Base-by-base conservation (phyloP, 257 asterid genomes). In the Agastache rugosa region DNA sequence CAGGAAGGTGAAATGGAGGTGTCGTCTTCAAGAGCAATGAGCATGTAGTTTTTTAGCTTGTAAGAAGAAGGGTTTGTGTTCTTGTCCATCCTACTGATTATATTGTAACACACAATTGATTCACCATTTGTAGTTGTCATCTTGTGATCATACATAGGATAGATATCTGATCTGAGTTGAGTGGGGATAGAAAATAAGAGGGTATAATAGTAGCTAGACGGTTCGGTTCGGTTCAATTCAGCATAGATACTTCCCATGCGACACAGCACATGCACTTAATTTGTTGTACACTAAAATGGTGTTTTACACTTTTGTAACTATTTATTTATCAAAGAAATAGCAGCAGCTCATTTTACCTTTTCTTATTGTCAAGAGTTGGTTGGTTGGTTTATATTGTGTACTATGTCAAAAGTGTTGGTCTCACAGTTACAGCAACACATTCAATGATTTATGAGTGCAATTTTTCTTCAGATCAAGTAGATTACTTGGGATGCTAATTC, bases 11-110 rank as follows among this genome's bases (percentile, higher is more conserved):
- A 83, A 68, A 29, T 82, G 55, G 93, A 88, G 73, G 89, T 78
- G 72, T 84, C 97, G 27, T 83, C 44, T 39, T 39, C 91, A 10
- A 89, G 93, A 74, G 97, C 94, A 68, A 85, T 90, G 87, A 80
- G 89, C 88, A 72, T 90, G 86, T 89, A 90, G 86, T 54, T 62
- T 31, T 41, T 35, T 59, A 79, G 77, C 47, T 72, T 73, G 82
- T 73, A 70, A 61, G 75, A 35, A 29, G 23, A 15, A 37, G 9
- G 20, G 16, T 17, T 65, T 53, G 51, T 16, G n/a, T 56, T 51
- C 15, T 8, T 17, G 44, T 11, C 15, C 63, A 16, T 15, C 15
- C 37, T 31, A 31, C 22, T 61, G 70, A 64, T 59, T 77, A 69
- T 50, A 73, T 37, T 75, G 67, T 53, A 71, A 53, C 50, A 63